Evolutionary conservation across 805 yeast species (phyloP), one percentile per base, ranked within the genome.

Genomic region (Candida bentonensis): DNA sequence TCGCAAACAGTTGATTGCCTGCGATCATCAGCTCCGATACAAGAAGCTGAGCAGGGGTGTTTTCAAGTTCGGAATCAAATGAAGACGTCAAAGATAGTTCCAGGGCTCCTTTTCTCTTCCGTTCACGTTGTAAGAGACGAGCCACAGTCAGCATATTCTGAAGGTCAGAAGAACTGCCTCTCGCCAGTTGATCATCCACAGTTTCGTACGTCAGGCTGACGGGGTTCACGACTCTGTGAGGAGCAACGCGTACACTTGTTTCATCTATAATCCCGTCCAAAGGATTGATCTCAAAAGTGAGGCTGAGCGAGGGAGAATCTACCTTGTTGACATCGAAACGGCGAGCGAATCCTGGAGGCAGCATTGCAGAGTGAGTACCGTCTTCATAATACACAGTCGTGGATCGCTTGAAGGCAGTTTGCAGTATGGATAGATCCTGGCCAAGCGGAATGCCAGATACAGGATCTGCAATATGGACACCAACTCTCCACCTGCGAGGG

Each of bases 401-500:
- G 0, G 79, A 73, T 51, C 78, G 70, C 41, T 67, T 69, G 49
- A 68, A 72, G 0, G 94, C 95, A 44, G 76, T 69, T 40, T 68
- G 62, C 21, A 78, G 65, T 22, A 79, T 50, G 3, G 55, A 47
- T n/a, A 62, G 51, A 13, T 11, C 7, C 7, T 30, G 11, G 17
- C 17, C 7, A 7, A 9, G 20, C 17, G 17, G 58, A 47, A 83
- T 60, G 50, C 69, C 73, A 0, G 94, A 79, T 0, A 83, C 68
- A 0, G 96, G 95, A 57, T 87, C 87, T 1, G 96, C 96, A 49
- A 87, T 74, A 57, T 80, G 94, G 2, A 84, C 68, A 28, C 78
- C 70, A 9, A 86, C 49, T n/a, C 53, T 55, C 2, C 58, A 55
- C 1, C 58, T 51, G 1, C 54, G 52, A 2, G 47, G 51, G n/a